Evolutionary conservation across 1,139 yeast species (phyloP).

Genomic region (Candida labiduridarum): DNA sequence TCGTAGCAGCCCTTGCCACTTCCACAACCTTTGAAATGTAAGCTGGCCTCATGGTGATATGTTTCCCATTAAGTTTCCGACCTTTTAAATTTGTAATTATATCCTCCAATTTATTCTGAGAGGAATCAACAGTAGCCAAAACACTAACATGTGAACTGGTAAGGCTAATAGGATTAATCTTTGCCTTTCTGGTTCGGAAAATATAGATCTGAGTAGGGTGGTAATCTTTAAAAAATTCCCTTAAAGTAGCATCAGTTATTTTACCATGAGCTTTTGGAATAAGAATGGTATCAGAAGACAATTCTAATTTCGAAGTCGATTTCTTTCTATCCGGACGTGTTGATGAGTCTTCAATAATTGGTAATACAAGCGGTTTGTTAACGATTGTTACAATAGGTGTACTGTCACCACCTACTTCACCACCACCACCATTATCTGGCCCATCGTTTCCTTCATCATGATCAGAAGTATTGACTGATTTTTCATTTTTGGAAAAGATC

Average conservation of each 20-base stretch:
- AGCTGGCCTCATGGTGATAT: constrained; percentile 42
- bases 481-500: background rate
- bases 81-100: constrained; percentile 42
- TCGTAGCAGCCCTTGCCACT: constrained; percentile 34
- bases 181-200: constrained; percentile 31
- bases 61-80: constrained; percentile 31
- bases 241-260: constrained; percentile 43
- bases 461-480: too few relatives aligned
- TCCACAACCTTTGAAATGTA: constrained; percentile 43
- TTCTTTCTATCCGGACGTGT: constrained; percentile 2
- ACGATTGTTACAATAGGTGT: background rate
- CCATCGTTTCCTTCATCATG: too few relatives aligned
- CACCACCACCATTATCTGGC: background rate
- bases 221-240: constrained; percentile 46
- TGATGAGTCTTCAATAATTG: constrained; percentile 3
- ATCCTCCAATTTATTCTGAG: constrained; percentile 39
- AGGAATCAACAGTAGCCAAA: constrained; percentile 50
- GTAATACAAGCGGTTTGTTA: background rate
- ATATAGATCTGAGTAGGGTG: constrained; percentile 51
- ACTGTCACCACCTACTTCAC: background rate
- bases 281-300: constrained; percentile 53
- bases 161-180: constrained; percentile 15
- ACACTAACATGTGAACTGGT: constrained; percentile 45
- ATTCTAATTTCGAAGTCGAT: constrained; percentile 5
- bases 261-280: constrained; percentile 47